Conservation (phyloP, 371 early-diverging fungal species). For the Circinella minor region DNA sequence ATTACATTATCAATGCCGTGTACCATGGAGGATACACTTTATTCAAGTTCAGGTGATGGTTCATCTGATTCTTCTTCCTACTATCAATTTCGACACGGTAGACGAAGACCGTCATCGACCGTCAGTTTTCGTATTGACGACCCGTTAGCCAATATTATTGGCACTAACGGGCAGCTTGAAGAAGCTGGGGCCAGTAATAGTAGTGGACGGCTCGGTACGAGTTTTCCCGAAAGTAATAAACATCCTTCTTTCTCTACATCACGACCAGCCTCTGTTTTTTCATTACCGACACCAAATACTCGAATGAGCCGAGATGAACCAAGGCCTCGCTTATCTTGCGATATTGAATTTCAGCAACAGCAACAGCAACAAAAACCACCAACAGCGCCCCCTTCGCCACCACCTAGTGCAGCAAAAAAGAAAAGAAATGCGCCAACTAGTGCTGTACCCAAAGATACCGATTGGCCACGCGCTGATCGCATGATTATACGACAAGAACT, state of each 20-base stretch:
- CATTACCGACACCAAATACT: conserved; percentile 18
- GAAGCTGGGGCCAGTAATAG: too few species aligned
- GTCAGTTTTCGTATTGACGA: conserved; percentile 1
- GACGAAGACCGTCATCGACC: conserved; percentile 13
- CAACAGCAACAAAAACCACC: background rate
- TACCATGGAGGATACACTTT: conserved; percentile 15
- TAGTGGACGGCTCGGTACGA: conserved; percentile 15
- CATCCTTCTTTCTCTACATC: background rate
- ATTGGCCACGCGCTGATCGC: conserved; percentile 25
- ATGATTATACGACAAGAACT: conserved; percentile 30
- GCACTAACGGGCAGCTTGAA: too few species aligned
- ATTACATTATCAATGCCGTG: conserved; percentile 17
- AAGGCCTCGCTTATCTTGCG: conserved; percentile 12
- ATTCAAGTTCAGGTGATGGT: background rate
- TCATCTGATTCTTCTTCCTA: conserved; percentile 12
- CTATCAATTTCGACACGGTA: background rate
- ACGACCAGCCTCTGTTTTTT: conserved; percentile 22
- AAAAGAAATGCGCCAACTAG: background rate
- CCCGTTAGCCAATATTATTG: background rate
- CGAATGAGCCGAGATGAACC: conserved; percentile 12
- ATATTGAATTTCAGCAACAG: conserved; percentile 9
- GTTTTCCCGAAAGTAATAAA: conserved; percentile 19
- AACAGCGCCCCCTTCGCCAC: conserved; percentile 29
- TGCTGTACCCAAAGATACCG: conserved; percentile 9
- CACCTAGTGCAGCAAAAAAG: conserved; percentile 13